Evolutionary conservation across 2,329 filamentous ascomycete species (phyloP).

Genomic region (Pseudohalonectria lignicola): DNA sequence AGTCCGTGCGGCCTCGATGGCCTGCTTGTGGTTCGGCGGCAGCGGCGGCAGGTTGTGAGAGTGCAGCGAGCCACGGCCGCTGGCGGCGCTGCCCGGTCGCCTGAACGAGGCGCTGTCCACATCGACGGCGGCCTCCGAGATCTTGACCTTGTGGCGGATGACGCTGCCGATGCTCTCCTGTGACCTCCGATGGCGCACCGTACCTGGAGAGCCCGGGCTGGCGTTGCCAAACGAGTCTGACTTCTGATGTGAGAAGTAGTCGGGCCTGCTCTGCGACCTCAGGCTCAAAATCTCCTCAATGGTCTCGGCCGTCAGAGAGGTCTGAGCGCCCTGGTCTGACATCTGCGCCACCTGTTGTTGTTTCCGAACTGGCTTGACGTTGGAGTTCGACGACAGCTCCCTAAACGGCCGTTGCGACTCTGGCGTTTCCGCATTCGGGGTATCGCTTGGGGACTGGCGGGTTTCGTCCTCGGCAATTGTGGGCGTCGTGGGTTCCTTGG

Average conservation of each 20-base stretch:
- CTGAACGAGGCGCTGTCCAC: slow-evolving; percentile 23
- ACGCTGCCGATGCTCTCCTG: slow-evolving; percentile 38
- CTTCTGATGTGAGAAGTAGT: slow-evolving; percentile 20
- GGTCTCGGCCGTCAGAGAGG: slow-evolving; percentile 67
- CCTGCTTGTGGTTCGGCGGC: slow-evolving; percentile 71
- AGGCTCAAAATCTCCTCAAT: slow-evolving; percentile 60
- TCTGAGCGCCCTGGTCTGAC: slow-evolving; percentile 69
- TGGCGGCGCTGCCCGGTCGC: slow-evolving; percentile 65
- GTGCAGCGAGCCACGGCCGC: slow-evolving; percentile 35
- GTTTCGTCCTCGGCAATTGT: slow-evolving; percentile 57
- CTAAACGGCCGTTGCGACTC: slow-evolving; percentile 48
- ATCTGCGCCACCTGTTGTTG: slow-evolving; percentile 25
- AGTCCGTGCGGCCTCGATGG: slow-evolving; percentile 67
- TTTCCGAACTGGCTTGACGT: slow-evolving; percentile 27
- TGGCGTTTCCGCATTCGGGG: slow-evolving; percentile 31
- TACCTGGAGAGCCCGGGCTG: slow-evolving; percentile 18
- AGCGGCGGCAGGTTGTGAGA: slow-evolving; percentile 51
- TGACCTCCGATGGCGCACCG: slow-evolving; percentile 31
- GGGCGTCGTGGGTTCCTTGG: slow-evolving; percentile 23
- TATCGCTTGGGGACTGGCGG: slow-evolving; percentile 36
- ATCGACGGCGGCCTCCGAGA: slow-evolving; percentile 22
- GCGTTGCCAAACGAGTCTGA: slow-evolving; percentile 21
- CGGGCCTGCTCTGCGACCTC: slow-evolving; percentile 32
- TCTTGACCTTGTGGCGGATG: slow-evolving; percentile 23
- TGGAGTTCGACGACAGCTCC: slow-evolving; percentile 50